These are phyloP conservation scores for Stevia rebaudiana DNA, from an alignment of 140 eudicot genomes.

Conservation along the genomic window DNA sequence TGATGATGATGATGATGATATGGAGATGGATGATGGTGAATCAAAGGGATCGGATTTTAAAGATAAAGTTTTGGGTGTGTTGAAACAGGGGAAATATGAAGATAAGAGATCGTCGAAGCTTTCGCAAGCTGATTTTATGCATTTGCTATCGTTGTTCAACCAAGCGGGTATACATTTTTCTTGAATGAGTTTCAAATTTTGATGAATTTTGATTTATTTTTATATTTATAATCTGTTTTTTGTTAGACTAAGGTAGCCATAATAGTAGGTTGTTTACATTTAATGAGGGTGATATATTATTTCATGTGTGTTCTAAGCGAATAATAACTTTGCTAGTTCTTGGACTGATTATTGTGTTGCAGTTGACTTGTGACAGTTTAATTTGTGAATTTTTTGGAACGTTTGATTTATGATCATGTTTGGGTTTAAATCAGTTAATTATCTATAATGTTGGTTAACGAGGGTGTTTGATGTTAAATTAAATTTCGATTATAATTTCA, in stretches of 20 bases:
- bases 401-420: background rate
- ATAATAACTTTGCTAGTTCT: background rate
- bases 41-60: slow-evolving; percentile 51
- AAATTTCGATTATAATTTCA: too few relatives aligned
- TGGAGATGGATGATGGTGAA: slow-evolving; percentile 58
- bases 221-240: background rate
- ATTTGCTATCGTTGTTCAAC: slow-evolving; percentile 71
- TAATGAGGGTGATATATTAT: background rate
- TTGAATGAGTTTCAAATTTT: slow-evolving; percentile 15
- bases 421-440: background rate
- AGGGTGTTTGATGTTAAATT: background rate
- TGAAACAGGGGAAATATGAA: slow-evolving; percentile 54
- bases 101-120: slow-evolving; percentile 81
- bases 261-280: background rate
- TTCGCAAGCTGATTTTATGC: slow-evolving; percentile 78
- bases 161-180: slow-evolving; percentile 83
- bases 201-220: background rate
- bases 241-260: background rate
- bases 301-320: background rate
- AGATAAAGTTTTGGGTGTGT: slow-evolving; percentile 49
- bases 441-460: background rate
- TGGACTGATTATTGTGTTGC: background rate
- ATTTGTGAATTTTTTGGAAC: background rate
- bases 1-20: slow-evolving; percentile 43
- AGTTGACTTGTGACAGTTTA: background rate